Evolutionary conservation across 257 asterid species (phyloP).

Genomic region (Paulownia fortunei): DNA sequence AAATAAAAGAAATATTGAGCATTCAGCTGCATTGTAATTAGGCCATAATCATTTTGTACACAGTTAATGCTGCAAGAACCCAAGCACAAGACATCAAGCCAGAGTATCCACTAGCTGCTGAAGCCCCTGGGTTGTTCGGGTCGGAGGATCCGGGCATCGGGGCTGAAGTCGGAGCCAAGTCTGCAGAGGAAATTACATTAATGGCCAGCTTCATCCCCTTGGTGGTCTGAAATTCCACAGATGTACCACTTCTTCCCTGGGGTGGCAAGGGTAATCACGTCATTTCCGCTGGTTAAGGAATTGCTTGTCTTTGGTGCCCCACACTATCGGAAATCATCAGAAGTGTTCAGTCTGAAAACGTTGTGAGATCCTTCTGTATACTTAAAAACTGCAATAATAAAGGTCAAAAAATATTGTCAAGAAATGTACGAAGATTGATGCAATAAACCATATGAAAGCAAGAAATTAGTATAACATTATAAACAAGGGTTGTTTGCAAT

Average conservation of each 20-base stretch:
- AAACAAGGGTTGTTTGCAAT: no score
- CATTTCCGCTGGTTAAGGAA: slow-evolving; percentile 30
- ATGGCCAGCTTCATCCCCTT: slow-evolving; percentile 41
- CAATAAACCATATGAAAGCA: no score
- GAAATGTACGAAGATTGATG: slow-evolving; percentile 39
- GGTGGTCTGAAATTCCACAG: slow-evolving; percentile 38
- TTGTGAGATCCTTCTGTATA: slow-evolving; percentile 46
- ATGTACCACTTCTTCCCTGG: slow-evolving; percentile 55
- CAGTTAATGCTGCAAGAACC: no score
- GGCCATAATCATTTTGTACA: no score
- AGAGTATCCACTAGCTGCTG: no score
- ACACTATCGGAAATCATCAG: slow-evolving; percentile 39
- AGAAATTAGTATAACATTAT: no score
- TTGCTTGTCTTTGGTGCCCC: not conserved
- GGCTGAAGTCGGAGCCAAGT: slow-evolving; percentile 21
- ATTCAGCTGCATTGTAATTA: no score
- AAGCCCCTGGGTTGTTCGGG: no score
- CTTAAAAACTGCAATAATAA: slow-evolving; percentile 43
- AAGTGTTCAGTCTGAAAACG: slow-evolving; percentile 37
- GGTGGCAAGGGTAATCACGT: slow-evolving; percentile 29
- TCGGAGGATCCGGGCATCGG: slow-evolving; percentile 21
- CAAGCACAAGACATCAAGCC: no score
- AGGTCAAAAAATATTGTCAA: not conserved
- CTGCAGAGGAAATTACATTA: slow-evolving; percentile 22
- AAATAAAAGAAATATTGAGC: no score